A percentile compares a stretch with the other conserved stretches of the same genome.
Evolutionary conservation across 108 stramenopile genomes (phyloP).

Genomic region (Epipyxis sp.): DNA sequence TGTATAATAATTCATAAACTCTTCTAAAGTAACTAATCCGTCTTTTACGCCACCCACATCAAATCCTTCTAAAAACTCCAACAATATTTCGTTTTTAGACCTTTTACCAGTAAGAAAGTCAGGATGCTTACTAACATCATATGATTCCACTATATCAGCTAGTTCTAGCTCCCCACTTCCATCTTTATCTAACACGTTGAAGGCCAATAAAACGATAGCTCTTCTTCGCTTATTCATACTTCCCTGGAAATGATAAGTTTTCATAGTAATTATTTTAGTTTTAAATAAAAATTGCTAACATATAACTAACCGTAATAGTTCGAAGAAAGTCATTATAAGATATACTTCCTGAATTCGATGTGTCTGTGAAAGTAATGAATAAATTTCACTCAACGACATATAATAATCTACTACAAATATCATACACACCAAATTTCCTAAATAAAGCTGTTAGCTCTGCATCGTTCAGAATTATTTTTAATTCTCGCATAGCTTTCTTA

Average conservation of each 20-base stretch:
- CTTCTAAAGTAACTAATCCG: constrained; percentile 56
- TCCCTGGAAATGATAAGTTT: no score
- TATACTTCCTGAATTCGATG: constrained; percentile 38
- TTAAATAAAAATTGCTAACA: no score
- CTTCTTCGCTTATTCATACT: constrained; percentile 47
- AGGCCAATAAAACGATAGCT: constrained; percentile 48
- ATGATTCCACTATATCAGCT: constrained; percentile 43
- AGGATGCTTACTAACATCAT: constrained; percentile 54
- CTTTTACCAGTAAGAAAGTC: constrained; percentile 49
- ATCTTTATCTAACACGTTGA: constrained; percentile 53
- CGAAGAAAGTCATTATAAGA: constrained; percentile 41
- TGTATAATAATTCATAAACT: constrained; percentile 62
- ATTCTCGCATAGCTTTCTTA: constrained; percentile 55
- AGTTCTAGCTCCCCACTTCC: constrained; percentile 43
- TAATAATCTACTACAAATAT: background rate
- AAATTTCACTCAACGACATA: no score
- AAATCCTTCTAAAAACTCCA: constrained; percentile 54
- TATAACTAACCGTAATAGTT: background rate
- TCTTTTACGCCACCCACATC: constrained; percentile 54
- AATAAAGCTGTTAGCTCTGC: constrained; percentile 53
- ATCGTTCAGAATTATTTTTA: constrained; percentile 49
- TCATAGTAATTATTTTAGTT: no score
- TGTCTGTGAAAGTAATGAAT: constrained; percentile 23
- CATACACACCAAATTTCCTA: constrained; percentile 44
- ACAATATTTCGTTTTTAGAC: constrained; percentile 47